A percentile compares a stretch with the other conserved stretches of the same genome.
Evolutionary conservation across 2,329 filamentous ascomycete species (phyloP).

Genomic region (Diaporthe citri): DNA sequence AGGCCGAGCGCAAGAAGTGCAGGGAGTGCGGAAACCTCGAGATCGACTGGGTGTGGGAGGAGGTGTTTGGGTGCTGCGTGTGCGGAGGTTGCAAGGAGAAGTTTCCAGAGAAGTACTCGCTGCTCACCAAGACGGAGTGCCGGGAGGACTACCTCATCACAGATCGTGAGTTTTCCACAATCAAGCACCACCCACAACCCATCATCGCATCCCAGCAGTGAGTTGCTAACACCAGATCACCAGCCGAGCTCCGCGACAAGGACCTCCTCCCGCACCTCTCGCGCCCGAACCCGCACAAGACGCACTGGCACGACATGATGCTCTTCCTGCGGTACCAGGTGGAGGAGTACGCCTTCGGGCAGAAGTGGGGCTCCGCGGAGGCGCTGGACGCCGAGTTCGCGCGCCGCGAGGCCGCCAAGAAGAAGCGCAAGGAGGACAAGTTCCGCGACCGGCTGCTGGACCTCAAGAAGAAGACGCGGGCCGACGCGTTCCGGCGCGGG

Average conservation of each 20-base stretch:
- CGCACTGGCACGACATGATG: constrained; percentile 99
- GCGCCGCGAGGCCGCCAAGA: constrained; percentile 81
- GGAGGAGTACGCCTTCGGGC: constrained; percentile 89
- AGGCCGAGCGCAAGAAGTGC: constrained; percentile 78
- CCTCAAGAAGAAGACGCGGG: constrained; percentile 91
- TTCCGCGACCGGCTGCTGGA: constrained; percentile 91
- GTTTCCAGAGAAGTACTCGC: constrained; percentile 89
- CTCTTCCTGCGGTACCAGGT: constrained; percentile 94
- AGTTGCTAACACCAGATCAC: background rate
- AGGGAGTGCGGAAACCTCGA: constrained; percentile 86
- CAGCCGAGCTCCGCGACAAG: constrained; percentile 89
- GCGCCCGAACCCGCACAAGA: constrained; percentile 93
- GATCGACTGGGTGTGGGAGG: constrained; percentile 96
- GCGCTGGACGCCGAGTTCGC: constrained; percentile 91
- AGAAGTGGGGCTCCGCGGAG: constrained; percentile 92
- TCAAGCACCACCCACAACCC: background rate
- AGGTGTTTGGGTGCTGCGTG: constrained; percentile 80
- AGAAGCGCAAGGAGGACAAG: constrained; percentile 88
- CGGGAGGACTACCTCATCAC: constrained; percentile 95
- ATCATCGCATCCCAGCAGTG: background rate
- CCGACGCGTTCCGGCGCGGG: constrained; percentile 87
- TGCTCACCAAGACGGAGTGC: constrained; percentile 97
- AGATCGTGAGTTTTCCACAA: constrained; percentile 72
- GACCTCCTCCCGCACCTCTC: constrained; percentile 89
- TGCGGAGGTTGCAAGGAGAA: constrained; percentile 92